These are phyloP conservation scores for Triticum turgidum DNA, from an alignment of 176 grass and related monocot genomes.

Conservation along the genomic window DNA sequence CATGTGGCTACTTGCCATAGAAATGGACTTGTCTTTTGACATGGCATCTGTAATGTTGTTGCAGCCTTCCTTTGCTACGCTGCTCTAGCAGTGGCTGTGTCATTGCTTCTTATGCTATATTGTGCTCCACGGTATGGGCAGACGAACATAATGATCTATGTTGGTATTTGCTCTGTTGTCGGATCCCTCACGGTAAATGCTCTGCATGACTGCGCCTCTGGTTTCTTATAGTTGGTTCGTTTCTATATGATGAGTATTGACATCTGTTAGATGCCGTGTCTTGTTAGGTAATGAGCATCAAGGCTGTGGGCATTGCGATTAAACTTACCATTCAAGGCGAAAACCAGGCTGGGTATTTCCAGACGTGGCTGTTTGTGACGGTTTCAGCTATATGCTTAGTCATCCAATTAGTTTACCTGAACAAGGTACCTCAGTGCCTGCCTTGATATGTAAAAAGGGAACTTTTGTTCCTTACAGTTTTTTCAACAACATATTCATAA, in stretches of 20 bases:
- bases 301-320: conserved; percentile 87
- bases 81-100: conserved; percentile 56
- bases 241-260: conserved; percentile 15
- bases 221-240: not conserved
- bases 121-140: conserved; percentile 83
- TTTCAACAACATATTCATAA: not conserved
- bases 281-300: conserved; percentile 93
- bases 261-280: conserved; percentile 9
- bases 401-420: conserved; percentile 92
- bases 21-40: conserved; percentile 6
- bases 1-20: not conserved
- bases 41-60: conserved; percentile 24
- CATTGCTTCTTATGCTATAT: conserved; percentile 80
- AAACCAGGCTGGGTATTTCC: conserved; percentile 87
- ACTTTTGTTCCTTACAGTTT: not conserved
- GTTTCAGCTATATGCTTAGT: conserved; percentile 71
- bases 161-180: conserved; percentile 87
- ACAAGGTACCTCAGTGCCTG: conserved; percentile 62
- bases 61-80: conserved; percentile 83
- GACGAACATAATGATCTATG: conserved; percentile 89
- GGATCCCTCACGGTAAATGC: conserved; percentile 84
- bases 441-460: not conserved
- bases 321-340: conserved; percentile 87
- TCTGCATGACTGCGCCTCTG: not conserved
- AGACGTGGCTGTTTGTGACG: conserved; percentile 90